Conservation (phyloP, 805 yeast species). For the Ogataea haglerorum region DNA sequence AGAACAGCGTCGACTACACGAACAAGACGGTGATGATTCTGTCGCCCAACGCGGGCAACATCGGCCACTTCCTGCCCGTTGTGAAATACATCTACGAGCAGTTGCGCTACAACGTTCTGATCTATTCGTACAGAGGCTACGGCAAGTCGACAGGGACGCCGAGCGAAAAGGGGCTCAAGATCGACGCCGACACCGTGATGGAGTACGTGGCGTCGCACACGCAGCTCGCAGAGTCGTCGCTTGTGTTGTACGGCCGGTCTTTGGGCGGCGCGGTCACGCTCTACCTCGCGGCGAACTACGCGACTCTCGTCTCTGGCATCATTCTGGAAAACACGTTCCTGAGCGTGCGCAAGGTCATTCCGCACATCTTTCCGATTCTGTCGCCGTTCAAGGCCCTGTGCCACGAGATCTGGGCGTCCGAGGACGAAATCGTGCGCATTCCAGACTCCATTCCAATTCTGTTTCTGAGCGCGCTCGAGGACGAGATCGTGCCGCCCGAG, state of each 20-base stretch:
- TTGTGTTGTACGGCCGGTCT: slow-evolving; percentile 82
- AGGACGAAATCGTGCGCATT: slow-evolving; percentile 48
- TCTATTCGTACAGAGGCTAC: slow-evolving; percentile 89
- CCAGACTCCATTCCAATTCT: slow-evolving; percentile 59
- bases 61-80: slow-evolving; percentile 84
- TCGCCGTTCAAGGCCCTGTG: slow-evolving; percentile 56
- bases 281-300: slow-evolving; percentile 64
- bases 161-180: slow-evolving; percentile 72
- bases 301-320: slow-evolving; percentile 53
- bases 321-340: slow-evolving; percentile 86
- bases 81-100: slow-evolving; percentile 62
- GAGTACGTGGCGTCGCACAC: slow-evolving; percentile 51
- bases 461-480: slow-evolving; percentile 68
- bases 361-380: slow-evolving; percentile 71
- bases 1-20: slow-evolving; percentile 35
- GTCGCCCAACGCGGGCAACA: slow-evolving; percentile 95
- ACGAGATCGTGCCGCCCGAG: slow-evolving; percentile 87
- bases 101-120: slow-evolving; percentile 72
- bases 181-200: slow-evolving; percentile 75
- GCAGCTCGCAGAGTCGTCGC: slow-evolving; percentile 47
- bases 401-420: slow-evolving; percentile 82
- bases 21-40: slow-evolving; percentile 72
- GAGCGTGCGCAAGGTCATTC: slow-evolving; percentile 64
- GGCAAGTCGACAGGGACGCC: slow-evolving; percentile 78
- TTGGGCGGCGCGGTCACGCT: slow-evolving; percentile 94